Evolutionary conservation across 345 rosid species (phyloP), one percentile per base, ranked within the genome.

Genomic region (Erucastrum elatum): DNA sequence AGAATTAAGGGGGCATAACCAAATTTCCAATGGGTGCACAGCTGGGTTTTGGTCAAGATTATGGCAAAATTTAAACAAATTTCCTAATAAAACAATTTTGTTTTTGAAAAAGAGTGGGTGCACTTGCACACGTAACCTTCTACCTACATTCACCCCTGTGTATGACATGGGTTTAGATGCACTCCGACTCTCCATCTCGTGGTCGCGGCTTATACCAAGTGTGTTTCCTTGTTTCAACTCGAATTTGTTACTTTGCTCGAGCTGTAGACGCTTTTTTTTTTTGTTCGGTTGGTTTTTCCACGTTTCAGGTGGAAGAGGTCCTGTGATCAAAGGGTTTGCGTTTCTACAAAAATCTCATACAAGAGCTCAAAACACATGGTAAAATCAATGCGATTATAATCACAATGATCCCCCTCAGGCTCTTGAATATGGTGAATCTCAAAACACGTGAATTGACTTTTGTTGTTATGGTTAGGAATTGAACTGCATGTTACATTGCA

Each of bases 201-300:
- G 91, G 94, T 81, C 94, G 1, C 89, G 97, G 53, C 91, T 91
- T 51, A 90, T 91, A 62, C 92, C 90, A 15, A 59, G 97, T 89
- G 67, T 31, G 39, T 62, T 7, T 66, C 26, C 15, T 49, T 15
- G 9, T 30, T 30, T 34, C 34, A 17, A 68, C 2, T 13, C 2
- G 4, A 56, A 4, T 33, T n/a, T 55, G 31, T 10, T 56, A 10
- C 30, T 30, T 21, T 56, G 5, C 29, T 56, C 26, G 11, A 25
- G 3, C 2, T 68, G 26, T 9, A 34, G 25, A 55, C 7, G 30
- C 4, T 21, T 17, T 7, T 35, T 17, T 7, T 35, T 35, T 35
- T 35, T 35, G 41, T 35, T 35, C 41, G 41, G 8, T 56, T 56
- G 62, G 10, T 56, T 1, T 17, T 71, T 51, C 77, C 77, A 6